Percentiles rank a stretch among this genome's conserved stretches.
Conservation (phyloP, 345 rosid species). For the Bruguiera parviflora region DNA sequence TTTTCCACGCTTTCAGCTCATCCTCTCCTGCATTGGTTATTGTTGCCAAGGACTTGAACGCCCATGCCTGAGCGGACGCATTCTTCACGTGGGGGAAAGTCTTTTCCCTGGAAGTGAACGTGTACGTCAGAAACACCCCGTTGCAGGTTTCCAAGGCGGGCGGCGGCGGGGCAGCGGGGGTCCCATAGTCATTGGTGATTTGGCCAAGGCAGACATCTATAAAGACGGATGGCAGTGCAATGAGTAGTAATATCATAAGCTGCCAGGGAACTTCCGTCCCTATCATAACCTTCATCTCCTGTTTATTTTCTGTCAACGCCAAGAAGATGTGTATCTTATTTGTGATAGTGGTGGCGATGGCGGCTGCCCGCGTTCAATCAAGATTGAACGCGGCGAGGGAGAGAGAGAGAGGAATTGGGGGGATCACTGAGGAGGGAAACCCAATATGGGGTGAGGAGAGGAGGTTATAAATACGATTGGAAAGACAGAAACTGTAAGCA, state of each 20-base stretch:
- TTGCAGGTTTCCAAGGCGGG: conserved; percentile 50
- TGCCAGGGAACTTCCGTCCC: conserved; percentile 43
- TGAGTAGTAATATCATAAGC: conserved; percentile 6
- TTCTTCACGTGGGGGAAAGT: conserved; percentile 67
- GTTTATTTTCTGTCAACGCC: conserved; percentile 17
- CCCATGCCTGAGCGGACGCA: conserved; percentile 82
- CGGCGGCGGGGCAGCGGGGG: conserved; percentile 42
- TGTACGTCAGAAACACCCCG: conserved; percentile 65
- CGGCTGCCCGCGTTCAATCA: conserved; percentile 29
- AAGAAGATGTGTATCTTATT: background rate
- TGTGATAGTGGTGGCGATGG: background rate
- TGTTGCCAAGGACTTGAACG: conserved; percentile 57
- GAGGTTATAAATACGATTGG: background rate
- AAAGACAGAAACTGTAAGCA: background rate
- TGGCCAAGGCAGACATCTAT: conserved; percentile 41
- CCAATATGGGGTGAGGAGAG: background rate
- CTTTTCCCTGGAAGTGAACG: conserved; percentile 51
- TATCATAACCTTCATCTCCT: conserved; percentile 8
- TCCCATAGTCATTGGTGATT: conserved; percentile 25
- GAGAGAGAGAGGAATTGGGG: conserved; percentile 21
- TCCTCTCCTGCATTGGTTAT: conserved; percentile 57
- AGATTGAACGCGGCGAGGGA: conserved; percentile 24
- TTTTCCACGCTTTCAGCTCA: conserved; percentile 70
- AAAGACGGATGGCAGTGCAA: conserved; percentile 19
- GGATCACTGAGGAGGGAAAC: conserved; percentile 24